A percentile compares a stretch with the other conserved stretches of the same genome.
phyloP scores from a whole-genome alignment of 345 rosid species.

The Cardamine chenopodiifolia region DNA sequence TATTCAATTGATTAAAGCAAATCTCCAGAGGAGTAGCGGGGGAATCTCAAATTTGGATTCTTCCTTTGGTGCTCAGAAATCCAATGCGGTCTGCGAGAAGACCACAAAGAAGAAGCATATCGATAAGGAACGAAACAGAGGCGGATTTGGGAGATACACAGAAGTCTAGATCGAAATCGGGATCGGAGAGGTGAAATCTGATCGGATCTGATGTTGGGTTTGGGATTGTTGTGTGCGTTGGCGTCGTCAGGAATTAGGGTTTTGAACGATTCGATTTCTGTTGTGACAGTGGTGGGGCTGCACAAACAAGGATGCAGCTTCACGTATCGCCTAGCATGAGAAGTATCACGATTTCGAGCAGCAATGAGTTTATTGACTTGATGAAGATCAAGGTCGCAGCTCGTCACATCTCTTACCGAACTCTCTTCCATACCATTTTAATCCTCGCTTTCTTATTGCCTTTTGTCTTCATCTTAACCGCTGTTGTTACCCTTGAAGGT shows the following conservation, averaged over 20 bases:
- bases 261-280: constrained; percentile 18
- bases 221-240: constrained; percentile 46
- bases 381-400: constrained; percentile 99
- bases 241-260: constrained; percentile 37
- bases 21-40: constrained; percentile 31
- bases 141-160: constrained; percentile 35
- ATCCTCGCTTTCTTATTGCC: constrained; percentile 98
- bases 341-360: constrained; percentile 98
- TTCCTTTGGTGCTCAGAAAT: constrained; percentile 31
- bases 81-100: constrained; percentile 75
- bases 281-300: constrained; percentile 60
- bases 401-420: constrained; percentile 96
- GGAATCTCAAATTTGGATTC: constrained; percentile 38
- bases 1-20: constrained; percentile 22
- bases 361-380: constrained; percentile 98
- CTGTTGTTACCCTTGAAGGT: constrained; percentile 99
- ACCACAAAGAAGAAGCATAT: constrained; percentile 40
- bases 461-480: constrained; percentile 96
- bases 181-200: constrained; percentile 37
- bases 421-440: constrained; percentile 93
- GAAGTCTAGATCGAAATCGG: constrained; percentile 40
- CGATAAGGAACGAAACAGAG: constrained; percentile 19
- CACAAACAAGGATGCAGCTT: constrained; percentile 96
- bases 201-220: constrained; percentile 84
- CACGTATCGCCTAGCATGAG: constrained; percentile 99